Conservation (phyloP, 2,329 filamentous ascomycete species). For the Cordyceps militaris region DNA sequence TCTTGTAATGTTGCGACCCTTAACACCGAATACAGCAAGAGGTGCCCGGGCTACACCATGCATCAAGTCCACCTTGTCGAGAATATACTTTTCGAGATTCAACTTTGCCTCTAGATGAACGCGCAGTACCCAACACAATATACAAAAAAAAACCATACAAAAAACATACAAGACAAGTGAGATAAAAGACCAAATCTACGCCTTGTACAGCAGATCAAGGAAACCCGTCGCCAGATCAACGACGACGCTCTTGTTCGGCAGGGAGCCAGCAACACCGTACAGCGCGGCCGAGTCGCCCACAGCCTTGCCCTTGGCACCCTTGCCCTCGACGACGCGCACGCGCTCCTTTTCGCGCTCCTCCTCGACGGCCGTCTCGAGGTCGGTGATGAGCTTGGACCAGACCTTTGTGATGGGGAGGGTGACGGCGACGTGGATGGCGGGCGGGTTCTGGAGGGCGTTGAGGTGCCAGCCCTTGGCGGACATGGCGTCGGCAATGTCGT, state of each 20-base stretch:
- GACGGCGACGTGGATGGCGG: conserved; percentile 89
- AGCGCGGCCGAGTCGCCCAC: conserved; percentile 77
- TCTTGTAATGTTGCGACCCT: background rate
- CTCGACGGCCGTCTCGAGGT: conserved; percentile 60
- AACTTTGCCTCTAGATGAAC: background rate
- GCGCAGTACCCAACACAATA: background rate
- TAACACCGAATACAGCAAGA: background rate
- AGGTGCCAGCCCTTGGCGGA: conserved; percentile 83
- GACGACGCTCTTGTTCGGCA: conserved; percentile 94
- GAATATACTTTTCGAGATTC: background rate
- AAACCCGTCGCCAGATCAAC: conserved; percentile 86
- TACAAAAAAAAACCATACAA: background rate
- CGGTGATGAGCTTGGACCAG: conserved; percentile 69
- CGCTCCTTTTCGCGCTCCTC: conserved; percentile 76
- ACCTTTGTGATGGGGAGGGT: conserved; percentile 79
- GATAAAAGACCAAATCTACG: conserved; percentile 35
- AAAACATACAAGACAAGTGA: background rate
- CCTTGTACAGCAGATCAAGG: conserved; percentile 87
- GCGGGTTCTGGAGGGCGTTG: conserved; percentile 85
- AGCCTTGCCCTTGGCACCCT: conserved; percentile 56
- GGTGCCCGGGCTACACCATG: background rate
- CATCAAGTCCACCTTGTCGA: background rate
- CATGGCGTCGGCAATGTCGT: conserved; percentile 91
- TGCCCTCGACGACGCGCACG: conserved; percentile 62
- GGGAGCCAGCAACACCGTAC: conserved; percentile 88